Conservation (phyloP, 495 filamentous ascomycete genomes). For the Tuber melanosporum region DNA sequence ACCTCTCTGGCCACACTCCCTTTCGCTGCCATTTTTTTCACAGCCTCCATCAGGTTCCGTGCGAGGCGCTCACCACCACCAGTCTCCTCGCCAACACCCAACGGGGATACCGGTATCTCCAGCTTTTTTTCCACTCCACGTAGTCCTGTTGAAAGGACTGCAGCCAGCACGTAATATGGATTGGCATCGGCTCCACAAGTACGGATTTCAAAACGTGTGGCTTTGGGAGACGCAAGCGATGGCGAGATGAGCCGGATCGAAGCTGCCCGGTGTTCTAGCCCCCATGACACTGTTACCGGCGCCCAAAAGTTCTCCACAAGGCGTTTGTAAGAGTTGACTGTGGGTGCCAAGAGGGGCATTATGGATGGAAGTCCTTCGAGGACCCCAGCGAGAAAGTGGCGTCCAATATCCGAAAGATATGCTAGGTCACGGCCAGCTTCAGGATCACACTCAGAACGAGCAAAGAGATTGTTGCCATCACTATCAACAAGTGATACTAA, state of each 20-base stretch:
- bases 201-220: constrained; percentile 85
- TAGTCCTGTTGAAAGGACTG: constrained; percentile 79
- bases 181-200: constrained; percentile 89
- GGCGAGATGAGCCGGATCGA: constrained; percentile 84
- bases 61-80: constrained; percentile 70
- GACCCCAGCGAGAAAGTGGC: constrained; percentile 89
- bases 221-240: constrained; percentile 70
- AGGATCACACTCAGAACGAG: constrained; percentile 61
- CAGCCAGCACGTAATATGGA: constrained; percentile 77
- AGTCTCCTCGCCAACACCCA: constrained; percentile 75
- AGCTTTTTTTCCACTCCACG: constrained; percentile 85
- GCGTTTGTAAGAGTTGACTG: constrained; percentile 93
- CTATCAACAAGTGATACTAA: constrained; percentile 63
- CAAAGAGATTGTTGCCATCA: constrained; percentile 71
- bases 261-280: constrained; percentile 86
- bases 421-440: constrained; percentile 67
- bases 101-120: constrained; percentile 70
- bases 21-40: constrained; percentile 60
- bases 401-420: constrained; percentile 75
- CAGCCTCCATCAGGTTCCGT: constrained; percentile 75
- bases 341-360: constrained; percentile 92
- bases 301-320: constrained; percentile 99
- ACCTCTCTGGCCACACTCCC: constrained; percentile 83
- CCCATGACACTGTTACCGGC: constrained; percentile 94
- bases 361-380: constrained; percentile 84